A percentile compares a stretch with the other conserved stretches of the same genome.
These are phyloP conservation scores for Gentiana dahurica DNA, from an alignment of 257 asterid genomes.

Conservation along the genomic window DNA sequence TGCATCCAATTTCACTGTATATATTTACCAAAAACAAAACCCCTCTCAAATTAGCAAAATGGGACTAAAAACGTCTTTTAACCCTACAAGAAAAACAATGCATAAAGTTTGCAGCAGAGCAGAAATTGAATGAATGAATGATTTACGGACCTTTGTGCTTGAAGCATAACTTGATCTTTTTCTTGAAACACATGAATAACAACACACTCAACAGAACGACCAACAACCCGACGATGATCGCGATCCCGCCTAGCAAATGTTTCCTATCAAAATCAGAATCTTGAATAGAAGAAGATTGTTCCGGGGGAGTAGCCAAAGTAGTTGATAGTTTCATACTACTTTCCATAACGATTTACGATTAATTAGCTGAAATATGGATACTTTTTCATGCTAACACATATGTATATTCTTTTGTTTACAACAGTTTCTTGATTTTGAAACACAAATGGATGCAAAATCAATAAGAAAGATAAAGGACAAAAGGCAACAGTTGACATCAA, in stretches of 20 bases:
- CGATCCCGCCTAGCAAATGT: conserved; percentile 28
- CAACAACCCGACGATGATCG: conserved; percentile 17
- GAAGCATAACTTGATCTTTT: conserved; percentile 23
- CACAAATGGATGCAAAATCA: neutral
- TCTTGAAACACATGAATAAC: conserved; percentile 38
- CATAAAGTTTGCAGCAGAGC: neutral
- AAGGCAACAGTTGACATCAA: neutral
- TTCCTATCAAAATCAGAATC: conserved; percentile 13
- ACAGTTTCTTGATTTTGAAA: neutral
- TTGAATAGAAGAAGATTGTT: neutral
- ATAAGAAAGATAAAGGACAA: neutral
- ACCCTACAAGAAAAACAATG: no score
- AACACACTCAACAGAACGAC: conserved; percentile 25
- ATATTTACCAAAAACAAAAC: no score
- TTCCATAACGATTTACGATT: conserved; percentile 8
- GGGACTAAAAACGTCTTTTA: no score
- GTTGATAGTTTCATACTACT: neutral
- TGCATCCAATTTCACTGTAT: conserved; percentile 31
- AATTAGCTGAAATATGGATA: neutral
- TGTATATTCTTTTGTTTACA: neutral
- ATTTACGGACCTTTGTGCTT: conserved; percentile 35
- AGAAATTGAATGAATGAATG: neutral
- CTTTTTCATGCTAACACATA: neutral
- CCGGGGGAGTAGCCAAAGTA: neutral
- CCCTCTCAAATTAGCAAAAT: no score